Evolutionary conservation across 305 asterid genomes (phyloP).

Genomic region (Fraxinus xanthoxyloides): DNA sequence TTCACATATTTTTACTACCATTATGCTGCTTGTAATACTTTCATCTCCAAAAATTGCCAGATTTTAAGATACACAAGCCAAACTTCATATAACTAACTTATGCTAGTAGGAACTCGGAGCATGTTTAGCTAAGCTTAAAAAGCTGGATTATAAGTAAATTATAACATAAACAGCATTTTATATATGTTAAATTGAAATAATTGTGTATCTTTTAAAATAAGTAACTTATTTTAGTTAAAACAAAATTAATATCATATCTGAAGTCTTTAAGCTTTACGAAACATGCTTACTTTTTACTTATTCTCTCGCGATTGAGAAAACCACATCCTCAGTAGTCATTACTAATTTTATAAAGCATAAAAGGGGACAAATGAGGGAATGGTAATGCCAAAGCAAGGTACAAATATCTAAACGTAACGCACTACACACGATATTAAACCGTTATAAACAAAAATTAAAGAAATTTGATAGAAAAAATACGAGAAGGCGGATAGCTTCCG

Average conservation of each 20-base stretch:
- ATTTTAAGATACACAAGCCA: background rate
- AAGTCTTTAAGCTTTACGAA: background rate
- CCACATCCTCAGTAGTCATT: background rate
- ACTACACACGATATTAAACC: conserved; percentile 6
- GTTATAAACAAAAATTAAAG: background rate
- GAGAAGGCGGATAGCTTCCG: conserved; percentile 85
- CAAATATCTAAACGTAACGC: background rate
- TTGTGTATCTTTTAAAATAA: too few relatives aligned
- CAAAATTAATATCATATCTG: background rate
- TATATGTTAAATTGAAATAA: background rate
- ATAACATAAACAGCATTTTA: background rate
- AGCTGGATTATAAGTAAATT: background rate
- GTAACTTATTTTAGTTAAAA: background rate
- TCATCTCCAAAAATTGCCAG: conserved; percentile 15
- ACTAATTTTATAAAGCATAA: background rate
- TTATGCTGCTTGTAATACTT: conserved; percentile 6
- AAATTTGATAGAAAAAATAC: conserved; percentile 34
- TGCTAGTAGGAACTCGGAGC: background rate
- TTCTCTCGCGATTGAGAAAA: background rate
- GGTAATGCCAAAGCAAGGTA: background rate
- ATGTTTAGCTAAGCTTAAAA: background rate
- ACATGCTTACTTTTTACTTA: background rate
- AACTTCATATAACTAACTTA: background rate
- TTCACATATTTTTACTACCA: background rate
- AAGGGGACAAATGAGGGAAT: background rate